Evolutionary conservation across 1,284 basidiomycete species (phyloP), one percentile per base, ranked within the genome.

Genomic region (Cutaneotrichosporon mucoides): DNA sequence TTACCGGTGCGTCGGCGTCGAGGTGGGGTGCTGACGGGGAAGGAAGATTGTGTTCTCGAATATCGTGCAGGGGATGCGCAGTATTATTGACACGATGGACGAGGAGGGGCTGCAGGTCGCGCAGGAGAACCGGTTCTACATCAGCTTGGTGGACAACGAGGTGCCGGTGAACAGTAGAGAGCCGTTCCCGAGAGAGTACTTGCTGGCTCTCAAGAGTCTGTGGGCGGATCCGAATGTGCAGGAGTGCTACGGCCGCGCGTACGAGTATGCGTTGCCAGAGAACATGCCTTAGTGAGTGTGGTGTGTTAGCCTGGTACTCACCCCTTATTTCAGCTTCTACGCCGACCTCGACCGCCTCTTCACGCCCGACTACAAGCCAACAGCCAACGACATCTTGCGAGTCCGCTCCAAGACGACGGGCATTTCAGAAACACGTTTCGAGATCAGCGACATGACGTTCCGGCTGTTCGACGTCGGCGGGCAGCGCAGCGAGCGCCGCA

Each of bases 381-480:
- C 83, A 1, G 85, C 90, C 63, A 86, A 90, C 53, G 81, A 93
- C 73, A 93, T 96, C 64, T 85, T 96, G 41, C 87, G 87, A 40
- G 88, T 88, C 63, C 83, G 92, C 60, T 88, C 89, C 55, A 87
- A 92, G 67, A 94, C 92, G 40, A 72, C 71, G 0, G 75, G 93
- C 38, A 96, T 97, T 72, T 91, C 88, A n/a, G 92, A 96, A 77
- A 96, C 91, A 0, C 84, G 85, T 24, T 96, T 97, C 78, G 81
- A 83, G 49, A 72, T 79, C 36, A 62, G 66, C 16, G 65, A 67
- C 40, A 60, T 75, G 43, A 65, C 64, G 16, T 73, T 75, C 70
- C 88, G 88, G 69, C 79, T 96, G 40, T 92, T 96, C 76, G 92
- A 97, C 78, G 92, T 97, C 53, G 93, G 94, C 67, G 95, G 94